These are phyloP conservation scores for Eucalyptus lansdowneana DNA, from an alignment of 345 rosid species.

Conservation along the genomic window DNA sequence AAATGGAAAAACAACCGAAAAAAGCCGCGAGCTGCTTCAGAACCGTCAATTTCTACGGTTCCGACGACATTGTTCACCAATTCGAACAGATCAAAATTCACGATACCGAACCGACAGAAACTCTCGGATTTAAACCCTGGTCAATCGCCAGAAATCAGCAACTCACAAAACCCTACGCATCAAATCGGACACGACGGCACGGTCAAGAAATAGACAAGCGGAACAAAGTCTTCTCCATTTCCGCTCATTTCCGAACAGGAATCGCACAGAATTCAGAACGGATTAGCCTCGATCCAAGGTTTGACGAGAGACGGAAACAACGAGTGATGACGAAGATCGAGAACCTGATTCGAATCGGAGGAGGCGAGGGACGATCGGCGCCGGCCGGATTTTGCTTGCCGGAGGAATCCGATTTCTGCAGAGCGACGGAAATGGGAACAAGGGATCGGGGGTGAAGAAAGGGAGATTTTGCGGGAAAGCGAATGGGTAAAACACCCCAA, in stretches of 20 bases:
- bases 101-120: not conserved
- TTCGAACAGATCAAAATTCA: not conserved
- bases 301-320: not conserved
- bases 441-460: not conserved
- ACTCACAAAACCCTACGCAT: not conserved
- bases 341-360: constrained; percentile 21
- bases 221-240: not conserved
- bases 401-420: not conserved
- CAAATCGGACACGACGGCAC: not conserved
- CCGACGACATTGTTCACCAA: not conserved
- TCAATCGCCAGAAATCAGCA: not conserved
- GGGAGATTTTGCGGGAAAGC: constrained; percentile 29
- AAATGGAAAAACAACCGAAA: not conserved
- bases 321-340: not conserved
- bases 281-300: not conserved
- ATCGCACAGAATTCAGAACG: not conserved
- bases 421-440: not conserved
- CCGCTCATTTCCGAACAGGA: not conserved
- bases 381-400: not conserved
- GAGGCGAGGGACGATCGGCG: not conserved
- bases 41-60: not conserved
- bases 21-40: not conserved
- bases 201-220: not conserved
- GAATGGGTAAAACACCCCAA: not conserved
- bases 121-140: not conserved